phyloP scores from a whole-genome alignment of 2,329 filamentous ascomycete species.

The Cercospora zeina region DNA sequence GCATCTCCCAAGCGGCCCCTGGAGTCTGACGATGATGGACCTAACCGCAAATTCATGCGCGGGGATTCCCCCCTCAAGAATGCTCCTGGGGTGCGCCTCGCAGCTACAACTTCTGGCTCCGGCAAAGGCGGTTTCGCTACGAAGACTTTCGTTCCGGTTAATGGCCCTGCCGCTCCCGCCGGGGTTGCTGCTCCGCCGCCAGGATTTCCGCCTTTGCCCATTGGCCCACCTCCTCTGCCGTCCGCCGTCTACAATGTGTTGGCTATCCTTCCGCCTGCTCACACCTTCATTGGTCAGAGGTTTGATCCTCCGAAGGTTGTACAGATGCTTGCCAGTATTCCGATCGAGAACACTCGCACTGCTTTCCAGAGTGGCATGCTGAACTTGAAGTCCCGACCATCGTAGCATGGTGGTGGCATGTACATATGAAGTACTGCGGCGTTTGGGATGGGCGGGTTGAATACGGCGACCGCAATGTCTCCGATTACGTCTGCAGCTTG shows the following conservation, averaged over 20 bases:
- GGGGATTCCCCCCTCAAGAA: constrained; percentile 94
- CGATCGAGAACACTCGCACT: constrained; percentile 37
- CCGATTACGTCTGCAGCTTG: not conserved
- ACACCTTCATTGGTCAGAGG: constrained; percentile 65
- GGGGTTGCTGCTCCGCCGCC: constrained; percentile 56
- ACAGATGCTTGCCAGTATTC: constrained; percentile 66
- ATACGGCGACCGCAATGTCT: not conserved
- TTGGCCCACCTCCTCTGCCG: constrained; percentile 75
- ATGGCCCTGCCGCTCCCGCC: constrained; percentile 66
- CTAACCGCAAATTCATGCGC: constrained; percentile 81
- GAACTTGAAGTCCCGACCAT: not conserved
- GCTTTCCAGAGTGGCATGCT: constrained; percentile 12
- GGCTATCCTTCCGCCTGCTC: constrained; percentile 63
- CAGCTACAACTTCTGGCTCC: constrained; percentile 22
- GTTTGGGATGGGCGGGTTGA: not conserved
- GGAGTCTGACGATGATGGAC: constrained; percentile 63
- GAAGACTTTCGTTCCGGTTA: constrained; percentile 37
- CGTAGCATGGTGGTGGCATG: not conserved
- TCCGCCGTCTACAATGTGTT: constrained; percentile 60
- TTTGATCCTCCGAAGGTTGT: constrained; percentile 72
- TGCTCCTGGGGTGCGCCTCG: constrained; percentile 75
- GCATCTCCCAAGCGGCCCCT: constrained; percentile 52
- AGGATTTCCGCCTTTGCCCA: constrained; percentile 56
- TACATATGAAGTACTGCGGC: not conserved
- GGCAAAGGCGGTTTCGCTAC: constrained; percentile 38